Base-by-base conservation (phyloP, 2,329 filamentous ascomycete species). In the Fusarium papillatum region DNA sequence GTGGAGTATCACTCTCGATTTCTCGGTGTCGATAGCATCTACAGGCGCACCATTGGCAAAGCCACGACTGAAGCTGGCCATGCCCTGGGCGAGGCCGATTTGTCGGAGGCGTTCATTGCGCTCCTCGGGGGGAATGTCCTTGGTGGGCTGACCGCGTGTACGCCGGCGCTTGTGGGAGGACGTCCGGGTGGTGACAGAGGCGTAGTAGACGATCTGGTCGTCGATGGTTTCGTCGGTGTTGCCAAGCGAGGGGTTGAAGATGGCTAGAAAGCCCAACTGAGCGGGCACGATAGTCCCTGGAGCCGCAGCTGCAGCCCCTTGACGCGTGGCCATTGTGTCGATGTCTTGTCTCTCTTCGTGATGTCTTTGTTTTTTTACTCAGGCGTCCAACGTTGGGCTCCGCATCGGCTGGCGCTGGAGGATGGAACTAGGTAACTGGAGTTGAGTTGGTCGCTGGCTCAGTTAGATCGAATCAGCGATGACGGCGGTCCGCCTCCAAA, bases 21-120 rank as follows among this genome's bases (percentile, higher is more conserved):
- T 97, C 79, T 98, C 95, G 1, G 97, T 98, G 81, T 99, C 97
- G 71, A 99, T 93, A 13, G 92, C 92, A 80, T 98, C 95, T 46
- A 98, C 91, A 3, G 94, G 84, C 76, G 93, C 89, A 70, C 93
- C 95, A 72, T 91, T 90, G 3, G 96, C 94, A 84, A 99, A 99
- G 79, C 93, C 96, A 81, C 93, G 93, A 80, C 95, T 94, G 86
- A 99, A 99, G 82, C 93, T 94, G 70, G 98, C 93, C 93, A 98
- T 98, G 82, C 96, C 97, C 86, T 99, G 97, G 48, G 97, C 97
- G 74, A 99, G 91, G 43, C 97, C 97, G 82, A 99, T 95, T 87
- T 98, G 96, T 76, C 97, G 91, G 80, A 98, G 87, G 79, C 93
- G 93, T 86, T 98, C 94, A 84, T 98, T 97, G 81, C 92, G 91